phyloP scores from a whole-genome alignment of 1,139 yeast genomes.

The Blastobotrys ciferrii region DNA sequence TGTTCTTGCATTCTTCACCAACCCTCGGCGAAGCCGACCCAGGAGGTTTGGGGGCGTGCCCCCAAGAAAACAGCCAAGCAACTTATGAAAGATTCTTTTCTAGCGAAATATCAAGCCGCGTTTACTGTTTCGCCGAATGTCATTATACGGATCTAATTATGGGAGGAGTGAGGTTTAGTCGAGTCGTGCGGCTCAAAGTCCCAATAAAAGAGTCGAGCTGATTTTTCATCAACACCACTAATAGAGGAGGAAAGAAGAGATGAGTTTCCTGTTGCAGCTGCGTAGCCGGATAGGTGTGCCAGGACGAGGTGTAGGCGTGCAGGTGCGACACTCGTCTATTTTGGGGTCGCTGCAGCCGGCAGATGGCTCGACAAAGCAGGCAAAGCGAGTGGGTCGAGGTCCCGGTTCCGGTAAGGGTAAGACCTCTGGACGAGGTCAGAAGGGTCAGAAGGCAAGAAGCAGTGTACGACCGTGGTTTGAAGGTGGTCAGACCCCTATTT shows the following conservation, averaged over 20 bases:
- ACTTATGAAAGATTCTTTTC: no score
- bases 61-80: no score
- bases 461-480: constrained; percentile 91
- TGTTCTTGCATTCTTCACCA: no score
- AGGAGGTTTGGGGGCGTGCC: no score
- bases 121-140: no score
- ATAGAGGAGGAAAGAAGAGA: background rate
- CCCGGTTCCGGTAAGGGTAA: constrained; percentile 88
- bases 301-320: background rate
- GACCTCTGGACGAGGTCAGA: constrained; percentile 96
- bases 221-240: background rate
- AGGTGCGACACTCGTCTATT: constrained; percentile 15
- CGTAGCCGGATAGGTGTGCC: background rate
- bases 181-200: background rate
- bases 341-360: constrained; percentile 33
- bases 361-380: constrained; percentile 35
- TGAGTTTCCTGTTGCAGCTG: background rate
- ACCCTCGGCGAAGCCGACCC: no score
- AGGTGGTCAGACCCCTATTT: constrained; percentile 98
- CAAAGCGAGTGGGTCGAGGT: constrained; percentile 91
- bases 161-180: background rate
- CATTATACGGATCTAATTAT: no score
- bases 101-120: no score
- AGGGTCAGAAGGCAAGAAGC: constrained; percentile 97
- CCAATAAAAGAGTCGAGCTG: background rate